Evolutionary conservation across 108 stramenopile species (phyloP).

Genomic region (Nitzschia sp.): DNA sequence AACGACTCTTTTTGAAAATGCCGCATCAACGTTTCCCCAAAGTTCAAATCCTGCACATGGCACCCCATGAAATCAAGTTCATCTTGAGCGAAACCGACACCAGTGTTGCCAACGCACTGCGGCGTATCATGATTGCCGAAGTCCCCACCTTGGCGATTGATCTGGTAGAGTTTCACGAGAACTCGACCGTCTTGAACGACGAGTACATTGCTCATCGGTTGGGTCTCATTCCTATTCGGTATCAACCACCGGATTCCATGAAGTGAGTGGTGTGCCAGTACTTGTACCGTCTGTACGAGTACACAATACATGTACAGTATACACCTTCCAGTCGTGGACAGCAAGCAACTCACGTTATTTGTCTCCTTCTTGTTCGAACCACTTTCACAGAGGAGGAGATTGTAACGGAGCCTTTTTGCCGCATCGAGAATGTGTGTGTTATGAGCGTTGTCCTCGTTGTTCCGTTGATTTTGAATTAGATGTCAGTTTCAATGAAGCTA

Average conservation of each 20-base stretch:
- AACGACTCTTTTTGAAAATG: too few species aligned
- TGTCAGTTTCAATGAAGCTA: slow-evolving; percentile 74
- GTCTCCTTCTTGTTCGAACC: not conserved
- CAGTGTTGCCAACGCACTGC: slow-evolving; percentile 93
- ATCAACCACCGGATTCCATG: slow-evolving; percentile 58
- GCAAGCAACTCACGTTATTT: slow-evolving; percentile 4
- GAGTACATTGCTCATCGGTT: slow-evolving; percentile 97
- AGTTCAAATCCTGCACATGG: slow-evolving; percentile 69
- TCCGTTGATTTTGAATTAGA: slow-evolving; percentile 88
- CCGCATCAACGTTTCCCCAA: slow-evolving; percentile 91
- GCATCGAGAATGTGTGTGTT: slow-evolving; percentile 85
- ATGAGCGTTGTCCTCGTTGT: slow-evolving; percentile 80
- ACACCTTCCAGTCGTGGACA: not conserved
- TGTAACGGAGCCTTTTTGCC: slow-evolving; percentile 68
- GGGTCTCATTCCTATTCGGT: slow-evolving; percentile 93
- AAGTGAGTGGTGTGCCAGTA: slow-evolving; percentile 45
- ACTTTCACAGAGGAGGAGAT: slow-evolving; percentile 55
- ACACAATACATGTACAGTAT: slow-evolving; percentile 5
- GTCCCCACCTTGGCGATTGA: slow-evolving; percentile 96
- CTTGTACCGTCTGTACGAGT: slow-evolving; percentile 1
- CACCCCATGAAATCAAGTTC: slow-evolving; percentile 88
- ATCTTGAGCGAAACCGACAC: slow-evolving; percentile 92
- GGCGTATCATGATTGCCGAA: slow-evolving; percentile 98
- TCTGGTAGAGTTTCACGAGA: slow-evolving; percentile 92
- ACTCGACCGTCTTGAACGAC: slow-evolving; percentile 93